Base-by-base conservation (phyloP, 2,329 filamentous ascomycete species). In the Hymenoscyphus scutula region DNA sequence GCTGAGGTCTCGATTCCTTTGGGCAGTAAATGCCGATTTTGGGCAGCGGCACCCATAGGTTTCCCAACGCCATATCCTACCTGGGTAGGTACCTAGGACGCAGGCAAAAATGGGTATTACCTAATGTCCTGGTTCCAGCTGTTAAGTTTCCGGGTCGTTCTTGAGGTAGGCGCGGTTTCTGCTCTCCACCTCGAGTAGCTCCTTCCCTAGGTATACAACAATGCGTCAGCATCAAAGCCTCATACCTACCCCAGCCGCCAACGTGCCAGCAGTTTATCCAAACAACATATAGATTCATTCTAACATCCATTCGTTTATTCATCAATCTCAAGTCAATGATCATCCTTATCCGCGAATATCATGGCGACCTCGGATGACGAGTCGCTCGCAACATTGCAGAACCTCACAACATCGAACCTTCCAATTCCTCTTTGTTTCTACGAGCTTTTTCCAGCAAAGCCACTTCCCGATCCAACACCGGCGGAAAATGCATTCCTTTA, bases 401-500 rank as follows among this genome's bases (percentile, higher is more conserved):
- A 48, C 10, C 41, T 48, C 23, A n/a, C n/a, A 19, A 23, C 23
- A 19, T 19, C 41, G n/a, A 10, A 11, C 41, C n/a, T 19, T 3
- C 15, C 23, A 17, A 8, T 23, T 19, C 6, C n/a, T 48, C 15
- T 7, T 48, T 19, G 23, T 48, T 48, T 48, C 19, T 48, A 48
- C 41, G 41, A 48, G 5, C 10, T 23, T 48, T 10, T 48, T 23
- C 41, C 41, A 48, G 41, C 15, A 23, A 48, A 3, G 23, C 41
- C 41, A 25, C 8, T 48, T 48, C 41, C 41, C n/a, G 23, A 48
- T 11, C 51, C 51, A 32, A 30, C 25, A 15, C 51, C 51, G 10
- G 51, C 23, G 25, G 51, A 54, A 54, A 54, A 29, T 54, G 51
- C 29, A 17, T 54, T 54, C 17, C 51, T 54, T 32, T 6, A 32